These are phyloP conservation scores for Kwoniella shandongensis DNA, from an alignment of 768 basidiomycete species.

Conservation along the genomic window DNA sequence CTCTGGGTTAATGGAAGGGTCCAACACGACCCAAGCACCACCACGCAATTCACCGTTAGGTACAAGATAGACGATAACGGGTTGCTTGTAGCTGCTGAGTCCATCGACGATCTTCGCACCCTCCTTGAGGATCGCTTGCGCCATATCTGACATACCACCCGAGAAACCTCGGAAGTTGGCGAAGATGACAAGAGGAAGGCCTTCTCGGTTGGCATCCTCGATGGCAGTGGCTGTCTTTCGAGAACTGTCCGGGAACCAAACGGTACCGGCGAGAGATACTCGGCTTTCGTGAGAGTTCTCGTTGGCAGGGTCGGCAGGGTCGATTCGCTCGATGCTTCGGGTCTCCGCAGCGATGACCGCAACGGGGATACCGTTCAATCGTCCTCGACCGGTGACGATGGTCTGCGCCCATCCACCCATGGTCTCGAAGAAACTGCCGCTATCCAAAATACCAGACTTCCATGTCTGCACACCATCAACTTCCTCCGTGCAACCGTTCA, in stretches of 20 bases:
- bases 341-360: conserved; percentile 90
- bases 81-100: conserved; percentile 92
- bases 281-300: conserved; percentile 93
- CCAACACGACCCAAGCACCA: conserved; percentile 98
- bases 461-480: conserved; percentile 62
- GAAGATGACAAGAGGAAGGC: conserved; percentile 93
- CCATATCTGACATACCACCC: conserved; percentile 66
- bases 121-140: conserved; percentile 94
- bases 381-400: conserved; percentile 92
- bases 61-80: conserved; percentile 96
- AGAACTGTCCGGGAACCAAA: conserved; percentile 99
- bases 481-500: conserved; percentile 90
- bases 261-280: conserved; percentile 96
- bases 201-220: conserved; percentile 97
- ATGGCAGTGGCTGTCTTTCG: conserved; percentile 99
- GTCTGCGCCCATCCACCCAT: conserved; percentile 99
- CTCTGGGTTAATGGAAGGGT: conserved; percentile 92
- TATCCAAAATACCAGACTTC: conserved; percentile 93
- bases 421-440: conserved; percentile 96
- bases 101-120: conserved; percentile 99
- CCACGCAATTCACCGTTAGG: conserved; percentile 98
- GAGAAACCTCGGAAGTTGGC: conserved; percentile 99
- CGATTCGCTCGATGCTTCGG: conserved; percentile 90
- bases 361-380: conserved; percentile 93
- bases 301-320: conserved; percentile 97